These are phyloP conservation scores for Notholithocarpus densiflorus DNA, from an alignment of 306 rosid species.

Conservation along the genomic window DNA sequence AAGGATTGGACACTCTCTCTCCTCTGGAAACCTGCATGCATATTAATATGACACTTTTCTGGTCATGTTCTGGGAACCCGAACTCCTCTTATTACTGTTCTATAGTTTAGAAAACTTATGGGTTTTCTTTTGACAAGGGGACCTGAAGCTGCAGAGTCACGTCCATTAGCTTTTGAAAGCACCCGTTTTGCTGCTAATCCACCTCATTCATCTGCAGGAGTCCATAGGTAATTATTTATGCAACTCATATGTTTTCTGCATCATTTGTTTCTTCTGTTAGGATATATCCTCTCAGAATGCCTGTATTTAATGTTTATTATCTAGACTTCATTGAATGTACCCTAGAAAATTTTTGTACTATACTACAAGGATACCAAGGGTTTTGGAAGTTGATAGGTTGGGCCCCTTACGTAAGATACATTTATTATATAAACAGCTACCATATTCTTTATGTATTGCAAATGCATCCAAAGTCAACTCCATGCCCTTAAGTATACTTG, in stretches of 20 bases:
- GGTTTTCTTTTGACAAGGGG: not conserved
- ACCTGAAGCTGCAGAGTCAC: not conserved
- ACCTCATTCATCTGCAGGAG: not conserved
- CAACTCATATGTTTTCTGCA: not conserved
- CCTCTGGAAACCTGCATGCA: not conserved
- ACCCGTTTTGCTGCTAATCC: not conserved
- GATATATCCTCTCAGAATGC: not conserved
- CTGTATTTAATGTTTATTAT: not conserved
- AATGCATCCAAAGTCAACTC: not conserved
- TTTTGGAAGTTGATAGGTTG: not conserved
- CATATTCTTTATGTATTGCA: not conserved
- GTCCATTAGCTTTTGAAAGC: not conserved
- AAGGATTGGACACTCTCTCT: not conserved
- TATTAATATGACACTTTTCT: not conserved
- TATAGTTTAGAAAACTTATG: not conserved
- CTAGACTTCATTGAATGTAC: not conserved
- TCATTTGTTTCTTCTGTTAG: not conserved
- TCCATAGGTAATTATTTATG: slow-evolving; percentile 5
- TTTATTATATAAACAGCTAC: not conserved
- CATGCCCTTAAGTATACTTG: not conserved
- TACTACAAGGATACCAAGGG: not conserved
- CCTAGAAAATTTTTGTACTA: not conserved
- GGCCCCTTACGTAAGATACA: not conserved
- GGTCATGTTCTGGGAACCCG: not conserved
- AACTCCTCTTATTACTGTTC: not conserved